phyloP scores from a whole-genome alignment of 768 basidiomycete genomes.

The Boletus subparvulus region DNA sequence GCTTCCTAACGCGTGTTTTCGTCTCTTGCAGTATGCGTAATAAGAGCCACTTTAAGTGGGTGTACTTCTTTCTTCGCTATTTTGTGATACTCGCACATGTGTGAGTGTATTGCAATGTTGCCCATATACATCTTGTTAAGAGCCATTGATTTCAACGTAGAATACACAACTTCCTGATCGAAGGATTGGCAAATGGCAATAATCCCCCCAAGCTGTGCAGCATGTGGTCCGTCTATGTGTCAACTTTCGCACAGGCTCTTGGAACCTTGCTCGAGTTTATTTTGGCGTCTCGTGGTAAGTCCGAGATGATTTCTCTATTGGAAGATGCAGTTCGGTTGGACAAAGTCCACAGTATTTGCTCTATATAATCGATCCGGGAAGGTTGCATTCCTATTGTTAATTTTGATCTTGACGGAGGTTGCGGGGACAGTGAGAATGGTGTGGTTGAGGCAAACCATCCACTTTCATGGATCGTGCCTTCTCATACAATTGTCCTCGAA shows the following conservation, averaged over 20 bases:
- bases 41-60: slow-evolving; percentile 29
- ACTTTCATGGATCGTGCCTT: slow-evolving; percentile 13
- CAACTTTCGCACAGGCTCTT: slow-evolving; percentile 3
- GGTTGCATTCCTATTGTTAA: slow-evolving; percentile 5
- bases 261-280: slow-evolving; percentile 14
- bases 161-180: slow-evolving; percentile 13
- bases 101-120: slow-evolving; percentile 11
- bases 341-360: slow-evolving; percentile 14
- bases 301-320: not conserved
- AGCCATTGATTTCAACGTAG: slow-evolving; percentile 2
- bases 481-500: not conserved
- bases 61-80: slow-evolving; percentile 31
- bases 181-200: slow-evolving; percentile 8
- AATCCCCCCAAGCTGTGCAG: slow-evolving; percentile 8
- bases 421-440: slow-evolving; percentile 3
- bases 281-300: slow-evolving; percentile 19
- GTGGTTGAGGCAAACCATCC: not conserved
- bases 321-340: not conserved
- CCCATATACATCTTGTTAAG: not conserved
- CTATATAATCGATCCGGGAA: slow-evolving; percentile 18
- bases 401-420: slow-evolving; percentile 6
- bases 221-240: slow-evolving; percentile 8
- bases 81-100: slow-evolving; percentile 15
- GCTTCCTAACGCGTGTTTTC: no score
- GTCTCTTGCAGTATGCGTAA: slow-evolving; percentile 20